phyloP scores from a whole-genome alignment of 2,329 filamentous ascomycete species.

The Beauveria sp. region DNA sequence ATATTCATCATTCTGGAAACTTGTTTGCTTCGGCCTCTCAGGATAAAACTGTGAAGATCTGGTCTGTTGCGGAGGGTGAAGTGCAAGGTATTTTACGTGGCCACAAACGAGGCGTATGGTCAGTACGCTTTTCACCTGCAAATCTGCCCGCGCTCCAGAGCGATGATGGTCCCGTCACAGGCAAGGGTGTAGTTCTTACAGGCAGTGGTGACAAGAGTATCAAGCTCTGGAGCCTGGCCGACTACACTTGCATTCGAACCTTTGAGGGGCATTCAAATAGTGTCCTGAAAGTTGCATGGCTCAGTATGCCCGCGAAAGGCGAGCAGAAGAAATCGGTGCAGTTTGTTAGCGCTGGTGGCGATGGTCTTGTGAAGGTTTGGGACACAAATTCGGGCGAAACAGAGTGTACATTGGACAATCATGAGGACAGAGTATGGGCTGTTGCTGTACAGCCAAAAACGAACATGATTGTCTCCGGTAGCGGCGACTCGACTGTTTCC shows the following conservation, averaged over 20 bases:
- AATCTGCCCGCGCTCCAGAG: slow-evolving; percentile 66
- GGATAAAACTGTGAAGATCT: slow-evolving; percentile 95
- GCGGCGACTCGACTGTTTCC: slow-evolving; percentile 84
- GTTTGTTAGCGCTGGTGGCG: slow-evolving; percentile 81
- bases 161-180: slow-evolving; percentile 63
- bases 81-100: slow-evolving; percentile 85
- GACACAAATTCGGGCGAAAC: slow-evolving; percentile 77
- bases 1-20: slow-evolving; percentile 64
- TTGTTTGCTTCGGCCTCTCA: slow-evolving; percentile 94
- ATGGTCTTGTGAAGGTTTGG: slow-evolving; percentile 96
- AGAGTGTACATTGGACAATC: slow-evolving; percentile 89
- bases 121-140: slow-evolving; percentile 79
- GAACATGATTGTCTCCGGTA: slow-evolving; percentile 78
- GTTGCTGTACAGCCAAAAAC: slow-evolving; percentile 62
- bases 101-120: slow-evolving; percentile 93
- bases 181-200: slow-evolving; percentile 76
- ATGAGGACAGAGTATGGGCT: slow-evolving; percentile 93
- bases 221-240: slow-evolving; percentile 86
- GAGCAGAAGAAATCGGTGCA: slow-evolving; percentile 56
- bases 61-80: slow-evolving; percentile 83
- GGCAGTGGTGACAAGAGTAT: slow-evolving; percentile 94
- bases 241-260: slow-evolving; percentile 87
- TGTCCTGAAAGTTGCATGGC: slow-evolving; percentile 87
- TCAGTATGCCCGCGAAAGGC: slow-evolving; percentile 46
- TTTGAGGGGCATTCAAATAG: slow-evolving; percentile 97